phyloP scores from a whole-genome alignment of 163 green algal species.

The Chloroidium sp. region DNA sequence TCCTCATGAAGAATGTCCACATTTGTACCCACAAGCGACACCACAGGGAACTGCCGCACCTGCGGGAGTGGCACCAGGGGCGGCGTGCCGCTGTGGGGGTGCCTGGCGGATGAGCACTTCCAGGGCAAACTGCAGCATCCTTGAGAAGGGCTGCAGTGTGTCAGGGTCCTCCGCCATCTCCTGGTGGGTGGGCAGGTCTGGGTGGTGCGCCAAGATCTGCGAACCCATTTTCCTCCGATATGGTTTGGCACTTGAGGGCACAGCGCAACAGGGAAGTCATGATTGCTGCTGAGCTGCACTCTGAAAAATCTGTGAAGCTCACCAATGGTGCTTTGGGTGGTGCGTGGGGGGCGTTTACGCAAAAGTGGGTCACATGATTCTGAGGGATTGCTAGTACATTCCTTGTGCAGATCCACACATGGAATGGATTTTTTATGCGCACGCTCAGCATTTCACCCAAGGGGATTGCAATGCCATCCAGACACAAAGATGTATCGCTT shows the following conservation, averaged over 20 bases:
- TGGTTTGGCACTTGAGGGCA: neutral
- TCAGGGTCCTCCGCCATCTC: conserved; percentile 7
- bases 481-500: too few relatives aligned
- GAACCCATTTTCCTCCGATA: neutral
- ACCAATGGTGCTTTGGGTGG: neutral
- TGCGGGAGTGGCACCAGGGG: neutral
- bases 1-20: neutral
- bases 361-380: too few relatives aligned
- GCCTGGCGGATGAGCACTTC: conserved; percentile 9
- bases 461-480: too few relatives aligned
- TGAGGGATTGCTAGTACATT: too few relatives aligned
- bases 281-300: neutral
- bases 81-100: neutral
- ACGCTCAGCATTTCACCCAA: too few relatives aligned
- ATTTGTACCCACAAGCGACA: too few relatives aligned
- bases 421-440: too few relatives aligned
- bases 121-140: conserved; percentile 20
- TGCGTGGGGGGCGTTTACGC: too few relatives aligned
- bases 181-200: conserved; percentile 16
- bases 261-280: neutral
- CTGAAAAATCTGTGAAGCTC: neutral
- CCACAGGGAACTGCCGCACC: neutral
- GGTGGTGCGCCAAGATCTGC: conserved; percentile 22
- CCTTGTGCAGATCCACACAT: too few relatives aligned
- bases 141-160: conserved; percentile 11